A percentile compares a stretch with the other conserved stretches of the same genome.
These are phyloP conservation scores for Penicillium arizonense DNA, from an alignment of 495 filamentous ascomycete genomes.

Conservation along the genomic window DNA sequence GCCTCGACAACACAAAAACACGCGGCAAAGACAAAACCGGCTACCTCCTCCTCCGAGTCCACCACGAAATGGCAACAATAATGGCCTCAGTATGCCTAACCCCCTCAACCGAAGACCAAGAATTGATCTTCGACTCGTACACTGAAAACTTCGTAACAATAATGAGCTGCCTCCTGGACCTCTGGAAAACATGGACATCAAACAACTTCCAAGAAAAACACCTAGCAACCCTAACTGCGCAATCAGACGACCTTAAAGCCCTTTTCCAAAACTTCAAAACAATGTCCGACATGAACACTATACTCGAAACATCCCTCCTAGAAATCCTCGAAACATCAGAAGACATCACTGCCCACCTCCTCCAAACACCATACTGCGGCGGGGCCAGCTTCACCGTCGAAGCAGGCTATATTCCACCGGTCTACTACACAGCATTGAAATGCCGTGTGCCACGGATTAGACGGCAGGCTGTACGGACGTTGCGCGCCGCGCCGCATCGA, in stretches of 20 bases:
- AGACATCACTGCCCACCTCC: neutral
- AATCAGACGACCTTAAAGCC: neutral
- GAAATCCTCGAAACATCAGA: constrained; percentile 7
- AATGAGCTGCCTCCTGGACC: constrained; percentile 23
- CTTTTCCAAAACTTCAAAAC: neutral
- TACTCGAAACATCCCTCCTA: neutral
- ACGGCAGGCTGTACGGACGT: constrained; percentile 38
- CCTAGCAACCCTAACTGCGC: neutral
- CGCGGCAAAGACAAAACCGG: constrained; percentile 11
- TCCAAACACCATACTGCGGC: constrained; percentile 6
- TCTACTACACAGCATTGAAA: constrained; percentile 55
- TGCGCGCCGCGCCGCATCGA: constrained; percentile 38
- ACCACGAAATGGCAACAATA: constrained; percentile 48
- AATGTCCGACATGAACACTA: neutral
- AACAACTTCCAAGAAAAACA: neutral
- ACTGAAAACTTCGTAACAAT: constrained; percentile 38
- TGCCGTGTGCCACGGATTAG: constrained; percentile 52
- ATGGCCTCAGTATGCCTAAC: constrained; percentile 40
- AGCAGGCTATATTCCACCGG: constrained; percentile 47
- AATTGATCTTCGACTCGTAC: constrained; percentile 42
- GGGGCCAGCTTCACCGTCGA: constrained; percentile 40
- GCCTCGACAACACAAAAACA: neutral
- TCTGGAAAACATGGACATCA: constrained; percentile 26
- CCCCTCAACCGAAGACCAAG: constrained; percentile 14
- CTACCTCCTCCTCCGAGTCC: constrained; percentile 36